Conservation (phyloP, 306 rosid genomes). For the Cicer pinnatifidum region DNA sequence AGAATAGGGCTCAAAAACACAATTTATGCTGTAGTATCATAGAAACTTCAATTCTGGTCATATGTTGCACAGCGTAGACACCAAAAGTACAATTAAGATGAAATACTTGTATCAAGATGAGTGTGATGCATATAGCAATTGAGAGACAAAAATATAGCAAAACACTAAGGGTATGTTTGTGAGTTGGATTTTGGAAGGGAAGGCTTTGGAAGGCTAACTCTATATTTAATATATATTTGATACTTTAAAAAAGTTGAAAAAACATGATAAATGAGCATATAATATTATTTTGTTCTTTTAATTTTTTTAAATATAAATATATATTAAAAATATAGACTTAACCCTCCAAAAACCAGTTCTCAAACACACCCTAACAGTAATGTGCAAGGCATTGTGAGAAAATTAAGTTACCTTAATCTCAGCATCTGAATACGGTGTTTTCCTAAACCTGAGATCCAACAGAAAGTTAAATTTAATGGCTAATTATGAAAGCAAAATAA, state of each 20-base stretch:
- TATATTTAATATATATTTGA: too few species aligned
- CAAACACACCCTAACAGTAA: not conserved
- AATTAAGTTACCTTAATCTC: conserved; percentile 81
- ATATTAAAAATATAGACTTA: too few species aligned
- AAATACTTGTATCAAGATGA: not conserved
- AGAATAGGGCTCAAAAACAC: conserved; percentile 36
- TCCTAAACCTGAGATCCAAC: conserved; percentile 68
- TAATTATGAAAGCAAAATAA: conserved; percentile 37
- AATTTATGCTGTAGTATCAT: conserved; percentile 1
- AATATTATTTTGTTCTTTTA: too few species aligned
- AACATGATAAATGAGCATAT: too few species aligned
- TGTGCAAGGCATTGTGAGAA: conserved; percentile 15
- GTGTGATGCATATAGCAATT: conserved; percentile 30
- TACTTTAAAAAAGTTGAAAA: too few species aligned
- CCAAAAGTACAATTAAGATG: conserved; percentile 21
- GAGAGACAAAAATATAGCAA: conserved; percentile 40
- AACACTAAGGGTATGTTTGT: not conserved
- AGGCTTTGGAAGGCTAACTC: too few species aligned
- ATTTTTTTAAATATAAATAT: too few species aligned
- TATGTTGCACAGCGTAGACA: conserved; percentile 11
- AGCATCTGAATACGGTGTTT: conserved; percentile 77
- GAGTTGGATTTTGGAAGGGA: too few species aligned
- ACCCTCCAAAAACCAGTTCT: too few species aligned
- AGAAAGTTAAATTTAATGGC: conserved; percentile 27
- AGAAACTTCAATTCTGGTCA: conserved; percentile 2